A percentile compares a stretch with the other conserved stretches of the same genome.
phyloP scores from a whole-genome alignment of 257 asterid genomes.

The Nicotiana noctiflora region DNA sequence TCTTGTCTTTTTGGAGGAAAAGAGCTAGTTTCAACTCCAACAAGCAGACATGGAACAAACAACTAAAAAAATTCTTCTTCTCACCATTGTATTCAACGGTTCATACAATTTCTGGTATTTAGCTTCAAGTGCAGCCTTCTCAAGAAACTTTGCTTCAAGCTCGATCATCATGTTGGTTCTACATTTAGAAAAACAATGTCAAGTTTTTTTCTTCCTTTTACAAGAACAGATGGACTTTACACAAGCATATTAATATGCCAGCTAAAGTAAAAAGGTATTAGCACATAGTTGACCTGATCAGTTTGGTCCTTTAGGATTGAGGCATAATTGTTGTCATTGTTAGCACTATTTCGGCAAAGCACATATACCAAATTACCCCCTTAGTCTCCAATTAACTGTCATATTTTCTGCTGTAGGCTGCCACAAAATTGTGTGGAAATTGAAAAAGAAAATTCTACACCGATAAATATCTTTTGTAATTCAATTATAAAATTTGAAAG shows the following conservation, averaged over 20 bases:
- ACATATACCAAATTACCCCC: background rate
- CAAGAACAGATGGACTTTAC: background rate
- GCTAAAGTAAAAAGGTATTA: background rate
- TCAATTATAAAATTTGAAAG: background rate
- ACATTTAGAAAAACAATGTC: constrained; percentile 16
- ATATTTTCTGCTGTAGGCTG: background rate
- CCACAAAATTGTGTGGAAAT: background rate
- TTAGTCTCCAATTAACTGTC: background rate
- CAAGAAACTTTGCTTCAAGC: constrained; percentile 58
- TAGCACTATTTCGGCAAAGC: background rate
- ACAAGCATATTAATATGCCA: background rate
- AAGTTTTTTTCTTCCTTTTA: background rate
- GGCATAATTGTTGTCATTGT: background rate
- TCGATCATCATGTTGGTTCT: constrained; percentile 69
- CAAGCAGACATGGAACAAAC: background rate
- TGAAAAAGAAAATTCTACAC: background rate
- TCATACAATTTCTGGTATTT: constrained; percentile 62
- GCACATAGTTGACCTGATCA: background rate
- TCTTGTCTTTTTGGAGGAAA: background rate
- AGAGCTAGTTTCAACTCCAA: background rate
- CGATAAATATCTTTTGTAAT: background rate
- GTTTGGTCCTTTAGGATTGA: background rate
- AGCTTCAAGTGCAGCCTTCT: constrained; percentile 72
- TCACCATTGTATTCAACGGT: constrained; percentile 51
- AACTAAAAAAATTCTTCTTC: background rate